Conservation (phyloP, 2,329 filamentous ascomycete genomes). For the Fusarium sp. region DNA sequence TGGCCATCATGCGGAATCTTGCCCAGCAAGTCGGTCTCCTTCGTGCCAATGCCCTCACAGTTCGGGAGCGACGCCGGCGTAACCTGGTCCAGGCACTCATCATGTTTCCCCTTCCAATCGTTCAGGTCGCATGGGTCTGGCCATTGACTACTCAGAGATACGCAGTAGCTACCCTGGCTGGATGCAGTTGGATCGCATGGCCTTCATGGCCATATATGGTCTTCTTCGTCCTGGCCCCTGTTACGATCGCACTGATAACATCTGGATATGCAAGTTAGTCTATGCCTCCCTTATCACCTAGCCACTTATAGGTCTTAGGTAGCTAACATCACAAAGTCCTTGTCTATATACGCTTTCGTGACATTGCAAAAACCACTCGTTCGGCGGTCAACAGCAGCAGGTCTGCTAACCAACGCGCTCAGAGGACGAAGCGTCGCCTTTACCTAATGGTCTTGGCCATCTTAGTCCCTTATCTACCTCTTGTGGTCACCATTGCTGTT, state of each 20-base stretch:
- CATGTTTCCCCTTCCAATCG: slow-evolving; percentile 62
- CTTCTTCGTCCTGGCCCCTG: slow-evolving; percentile 58
- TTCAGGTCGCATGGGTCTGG: slow-evolving; percentile 60
- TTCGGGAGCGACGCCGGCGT: slow-evolving; percentile 53
- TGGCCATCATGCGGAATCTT: slow-evolving; percentile 65
- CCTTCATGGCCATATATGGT: slow-evolving; percentile 58
- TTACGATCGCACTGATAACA: slow-evolving; percentile 55
- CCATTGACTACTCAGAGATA: slow-evolving; percentile 60
- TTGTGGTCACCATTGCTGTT: slow-evolving; percentile 54
- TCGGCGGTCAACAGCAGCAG: slow-evolving; percentile 53
- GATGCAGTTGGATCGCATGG: slow-evolving; percentile 58
- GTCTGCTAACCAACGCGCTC: slow-evolving; percentile 53
- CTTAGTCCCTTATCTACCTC: slow-evolving; percentile 60
- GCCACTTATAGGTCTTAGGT: not conserved
- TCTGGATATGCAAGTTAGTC: slow-evolving; percentile 60
- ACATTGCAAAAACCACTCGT: slow-evolving; percentile 54
- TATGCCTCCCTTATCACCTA: not conserved
- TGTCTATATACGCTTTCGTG: slow-evolving; percentile 58
- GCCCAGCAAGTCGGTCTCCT: slow-evolving; percentile 59
- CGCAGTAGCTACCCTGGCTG: slow-evolving; percentile 58
- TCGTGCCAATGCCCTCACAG: slow-evolving; percentile 52
- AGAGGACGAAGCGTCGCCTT: slow-evolving; percentile 61
- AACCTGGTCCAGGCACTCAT: slow-evolving; percentile 60
- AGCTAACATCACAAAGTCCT: slow-evolving; percentile 47
- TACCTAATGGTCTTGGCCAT: slow-evolving; percentile 65